These are phyloP conservation scores for Pythium oligandrum DNA, from an alignment of 352 stramenopile genomes.

Conservation along the genomic window DNA sequence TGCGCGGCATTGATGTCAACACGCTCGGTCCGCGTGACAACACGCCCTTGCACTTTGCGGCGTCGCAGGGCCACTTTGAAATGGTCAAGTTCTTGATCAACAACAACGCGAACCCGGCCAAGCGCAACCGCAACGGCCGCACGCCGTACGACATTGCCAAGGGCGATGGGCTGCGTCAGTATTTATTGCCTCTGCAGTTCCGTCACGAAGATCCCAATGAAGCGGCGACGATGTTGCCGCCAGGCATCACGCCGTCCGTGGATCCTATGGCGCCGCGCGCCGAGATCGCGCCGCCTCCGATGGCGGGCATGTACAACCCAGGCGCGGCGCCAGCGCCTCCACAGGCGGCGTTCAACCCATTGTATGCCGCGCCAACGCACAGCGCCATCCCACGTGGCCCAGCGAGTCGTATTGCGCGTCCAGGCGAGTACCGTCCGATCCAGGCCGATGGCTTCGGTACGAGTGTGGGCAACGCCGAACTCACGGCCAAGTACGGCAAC, in stretches of 20 bases:
- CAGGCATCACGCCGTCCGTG: slow-evolving; percentile 71
- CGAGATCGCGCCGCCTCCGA: slow-evolving; percentile 59
- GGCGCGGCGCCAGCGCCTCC: slow-evolving; percentile 11
- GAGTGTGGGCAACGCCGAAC: slow-evolving; percentile 84
- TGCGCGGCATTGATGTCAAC: slow-evolving; percentile 68
- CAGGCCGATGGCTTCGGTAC: slow-evolving; percentile 87
- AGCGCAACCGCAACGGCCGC: slow-evolving; percentile 72
- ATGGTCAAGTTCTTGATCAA: slow-evolving; percentile 71
- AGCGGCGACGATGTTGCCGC: slow-evolving; percentile 51
- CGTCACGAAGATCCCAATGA: slow-evolving; percentile 75
- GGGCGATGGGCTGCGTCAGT: slow-evolving; percentile 82
- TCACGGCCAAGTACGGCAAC: slow-evolving; percentile 89
- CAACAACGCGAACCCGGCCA: slow-evolving; percentile 65
- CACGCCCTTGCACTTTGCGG: slow-evolving; percentile 77
- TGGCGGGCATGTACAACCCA: slow-evolving; percentile 49
- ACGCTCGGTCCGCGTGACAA: slow-evolving; percentile 61
- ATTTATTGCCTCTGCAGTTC: slow-evolving; percentile 83
- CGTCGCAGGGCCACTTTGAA: slow-evolving; percentile 71
- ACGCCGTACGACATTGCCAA: slow-evolving; percentile 84
- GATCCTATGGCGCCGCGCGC: slow-evolving; percentile 58
- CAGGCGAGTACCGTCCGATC: slow-evolving; percentile 75
- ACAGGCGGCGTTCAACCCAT: slow-evolving; percentile 36
- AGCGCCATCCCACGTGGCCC: slow-evolving; percentile 70
- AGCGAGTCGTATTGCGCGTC: slow-evolving; percentile 42
- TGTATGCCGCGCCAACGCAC: slow-evolving; percentile 77